phyloP scores from a whole-genome alignment of 176 grass and related monocot genomes.

The Phoenix dactylifera region DNA sequence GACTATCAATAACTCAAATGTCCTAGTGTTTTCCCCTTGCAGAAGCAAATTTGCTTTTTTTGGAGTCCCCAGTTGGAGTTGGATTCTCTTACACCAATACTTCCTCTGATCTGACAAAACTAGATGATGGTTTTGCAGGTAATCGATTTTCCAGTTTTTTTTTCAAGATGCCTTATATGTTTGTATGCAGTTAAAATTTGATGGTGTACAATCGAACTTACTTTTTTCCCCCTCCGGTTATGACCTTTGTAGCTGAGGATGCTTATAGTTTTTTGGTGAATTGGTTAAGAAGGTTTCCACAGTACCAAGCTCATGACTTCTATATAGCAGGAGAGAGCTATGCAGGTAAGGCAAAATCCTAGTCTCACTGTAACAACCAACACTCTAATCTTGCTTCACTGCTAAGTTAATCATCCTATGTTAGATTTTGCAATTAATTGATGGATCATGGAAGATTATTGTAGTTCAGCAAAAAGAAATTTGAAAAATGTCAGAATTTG shows the following conservation, averaged over 20 bases:
- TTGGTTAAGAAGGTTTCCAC: constrained; percentile 54
- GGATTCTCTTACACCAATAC: constrained; percentile 89
- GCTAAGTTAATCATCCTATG: too few species aligned
- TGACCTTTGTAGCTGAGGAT: constrained; percentile 45
- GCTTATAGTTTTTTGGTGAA: constrained; percentile 49
- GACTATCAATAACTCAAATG: too few species aligned
- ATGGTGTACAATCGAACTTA: background rate
- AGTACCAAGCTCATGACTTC: constrained; percentile 52
- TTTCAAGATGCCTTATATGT: background rate
- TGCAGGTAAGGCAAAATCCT: constrained; percentile 32
- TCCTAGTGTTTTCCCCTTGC: background rate
- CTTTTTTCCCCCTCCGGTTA: background rate
- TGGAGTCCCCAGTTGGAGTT: constrained; percentile 69
- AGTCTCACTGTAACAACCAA: too few species aligned
- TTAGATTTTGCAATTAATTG: constrained; percentile 6
- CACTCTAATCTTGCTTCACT: too few species aligned
- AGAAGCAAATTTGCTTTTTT: constrained; percentile 82
- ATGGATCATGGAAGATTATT: background rate
- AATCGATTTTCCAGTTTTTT: background rate
- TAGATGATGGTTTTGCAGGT: constrained; percentile 66
- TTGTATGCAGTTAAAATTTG: too few species aligned
- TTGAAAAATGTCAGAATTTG: too few species aligned
- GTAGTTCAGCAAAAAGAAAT: too few species aligned
- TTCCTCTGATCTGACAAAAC: constrained; percentile 43
- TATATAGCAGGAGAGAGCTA: constrained; percentile 89